Evolutionary conservation across 139 green algal species (phyloP).

Genomic region (Chara braunii): DNA sequence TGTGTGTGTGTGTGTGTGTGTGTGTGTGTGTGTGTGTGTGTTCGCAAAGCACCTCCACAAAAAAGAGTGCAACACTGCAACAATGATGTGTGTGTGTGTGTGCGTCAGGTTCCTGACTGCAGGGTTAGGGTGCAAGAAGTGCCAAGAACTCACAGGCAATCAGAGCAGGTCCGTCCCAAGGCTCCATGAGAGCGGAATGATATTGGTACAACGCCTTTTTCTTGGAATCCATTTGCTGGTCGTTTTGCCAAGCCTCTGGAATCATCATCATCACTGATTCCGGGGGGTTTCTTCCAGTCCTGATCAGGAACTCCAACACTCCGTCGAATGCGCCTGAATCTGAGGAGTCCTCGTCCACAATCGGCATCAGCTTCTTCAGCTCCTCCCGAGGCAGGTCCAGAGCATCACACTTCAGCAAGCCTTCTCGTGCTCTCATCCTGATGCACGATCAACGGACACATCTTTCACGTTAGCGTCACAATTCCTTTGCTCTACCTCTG

Average conservation of each 20-base stretch:
- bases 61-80: no score
- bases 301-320: slow-evolving; percentile 81
- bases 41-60: no score
- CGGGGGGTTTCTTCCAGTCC: slow-evolving; percentile 66
- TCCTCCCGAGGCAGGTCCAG: slow-evolving; percentile 62
- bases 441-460: no score
- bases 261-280: slow-evolving; percentile 97
- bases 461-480: no score
- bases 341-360: slow-evolving; percentile 70
- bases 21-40: no score
- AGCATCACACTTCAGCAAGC: slow-evolving; percentile 59
- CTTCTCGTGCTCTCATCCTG: slow-evolving; percentile 85
- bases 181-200: slow-evolving; percentile 87
- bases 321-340: slow-evolving; percentile 81
- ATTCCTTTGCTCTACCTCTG: no score
- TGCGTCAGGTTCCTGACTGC: no score
- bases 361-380: slow-evolving; percentile 68
- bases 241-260: slow-evolving; percentile 72
- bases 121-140: no score
- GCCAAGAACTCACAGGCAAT: slow-evolving; percentile 67
- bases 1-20: no score
- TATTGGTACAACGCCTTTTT: slow-evolving; percentile 88
- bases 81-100: no score
- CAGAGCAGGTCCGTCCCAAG: slow-evolving; percentile 90
- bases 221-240: slow-evolving; percentile 46